Conservation (phyloP, 208 protist species). For the Acanthamoeba triangularis region DNA sequence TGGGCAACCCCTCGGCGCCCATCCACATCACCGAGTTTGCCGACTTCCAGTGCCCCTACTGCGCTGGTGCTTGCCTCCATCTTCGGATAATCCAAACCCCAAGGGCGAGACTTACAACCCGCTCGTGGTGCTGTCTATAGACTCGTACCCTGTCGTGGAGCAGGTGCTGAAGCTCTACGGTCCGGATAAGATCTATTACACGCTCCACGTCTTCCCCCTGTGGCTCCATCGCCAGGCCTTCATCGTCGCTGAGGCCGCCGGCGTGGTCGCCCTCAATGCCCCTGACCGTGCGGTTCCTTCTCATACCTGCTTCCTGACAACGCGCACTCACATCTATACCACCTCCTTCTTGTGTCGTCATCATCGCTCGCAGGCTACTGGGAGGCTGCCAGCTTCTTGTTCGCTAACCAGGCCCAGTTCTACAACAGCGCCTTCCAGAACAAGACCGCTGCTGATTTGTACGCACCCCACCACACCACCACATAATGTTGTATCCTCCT, state of each 20-base stretch:
- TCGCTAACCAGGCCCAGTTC: slow-evolving; percentile 71
- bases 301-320: neutral
- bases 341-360: neutral
- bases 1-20: slow-evolving; percentile 36
- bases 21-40: slow-evolving; percentile 67
- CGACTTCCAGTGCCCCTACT: slow-evolving; percentile 67
- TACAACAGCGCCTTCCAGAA: slow-evolving; percentile 42
- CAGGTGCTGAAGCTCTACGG: slow-evolving; percentile 63
- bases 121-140: neutral
- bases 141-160: slow-evolving; percentile 27
- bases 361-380: neutral
- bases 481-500: too few relatives aligned
- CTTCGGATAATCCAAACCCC: neutral
- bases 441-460: slow-evolving; percentile 54
- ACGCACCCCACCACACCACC: neutral
- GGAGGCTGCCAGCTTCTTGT: slow-evolving; percentile 26
- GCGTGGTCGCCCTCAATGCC: slow-evolving; percentile 40
- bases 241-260: slow-evolving; percentile 49
- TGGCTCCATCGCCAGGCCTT: slow-evolving; percentile 64
- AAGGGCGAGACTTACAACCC: neutral
- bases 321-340: too few relatives aligned
- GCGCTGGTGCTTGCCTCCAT: neutral
- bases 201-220: slow-evolving; percentile 45
- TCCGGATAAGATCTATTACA: slow-evolving; percentile 64
- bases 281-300: slow-evolving; percentile 28